Base-by-base conservation (phyloP, 192 early-diverging fungal species). In the Umbelopsis sp. region DNA sequence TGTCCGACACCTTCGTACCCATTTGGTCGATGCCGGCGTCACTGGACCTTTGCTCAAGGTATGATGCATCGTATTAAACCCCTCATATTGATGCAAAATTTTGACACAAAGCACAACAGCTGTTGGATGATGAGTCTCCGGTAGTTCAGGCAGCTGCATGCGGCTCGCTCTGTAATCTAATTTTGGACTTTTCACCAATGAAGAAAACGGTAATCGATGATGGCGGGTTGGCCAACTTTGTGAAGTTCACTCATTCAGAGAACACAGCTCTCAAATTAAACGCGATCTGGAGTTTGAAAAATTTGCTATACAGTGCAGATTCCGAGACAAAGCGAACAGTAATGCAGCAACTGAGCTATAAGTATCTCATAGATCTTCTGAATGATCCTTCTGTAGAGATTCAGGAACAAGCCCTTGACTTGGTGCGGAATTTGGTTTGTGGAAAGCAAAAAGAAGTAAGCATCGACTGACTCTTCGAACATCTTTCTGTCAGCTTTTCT, bases 171-270 rank as follows among this genome's bases (percentile, higher is more conserved):
- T 95, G 94, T 77, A 96, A 96, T 64, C 84, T 96, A 48, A 90
- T 92, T 6, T 72, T 96, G 21, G 93, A 94, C 52, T 92, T 96
- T 64, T 90, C 90, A 12, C 92, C 94, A 0, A 92, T 94, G 91
- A 83, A 80, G 53, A 84, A 83, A 78, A 85, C 77, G 8, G 84
- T 94, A 5, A 78, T 96, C 70, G 93, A 94, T 23, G 77, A 77
- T 13, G 90, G 90, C 4, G 90, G 88, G 8, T 85, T 96, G 3
- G 83, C 89, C 46, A 81, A 82, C n/a, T 83, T 94, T 69, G 89
- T 92, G 0, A 72, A 82, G 1, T 82, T 92, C 50, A 81, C 86
- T 25, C 80, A 74, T 44, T 79, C 75, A 12, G 71, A 68, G 1
- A 83, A 90, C 20, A 67, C 79, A 41, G 69, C 75, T 25, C 73